Base-by-base conservation (phyloP, 176 grass and related monocot species). In the Lolium perenne region DNA sequence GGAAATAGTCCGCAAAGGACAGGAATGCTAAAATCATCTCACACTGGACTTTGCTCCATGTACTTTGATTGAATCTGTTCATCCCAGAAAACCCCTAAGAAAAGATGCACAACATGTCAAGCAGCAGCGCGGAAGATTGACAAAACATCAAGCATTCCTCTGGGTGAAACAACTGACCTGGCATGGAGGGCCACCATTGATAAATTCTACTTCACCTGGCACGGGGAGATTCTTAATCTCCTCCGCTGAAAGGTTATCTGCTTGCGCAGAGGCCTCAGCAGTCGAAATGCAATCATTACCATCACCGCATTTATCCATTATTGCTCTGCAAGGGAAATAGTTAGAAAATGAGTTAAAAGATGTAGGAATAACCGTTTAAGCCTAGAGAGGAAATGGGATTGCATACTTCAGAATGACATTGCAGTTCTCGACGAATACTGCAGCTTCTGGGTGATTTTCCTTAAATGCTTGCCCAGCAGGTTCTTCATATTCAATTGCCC, bases 11-110 rank as follows among this genome's bases (percentile, higher is more conserved):
- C 1, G 83, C 86, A 21, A 94, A 97, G 45, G 94, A 94, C 55
- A 94, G 59, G 71, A 97, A 97, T 80, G 92, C 87, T 55, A 91
- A 58, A n/a, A 94, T 89, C 94, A 97, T 97, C 59, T 97, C 89
- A 9, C 91, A 93, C n/a, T 95, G 94, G 38, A 95, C 94, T 60
- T 91, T 97, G 85, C 94, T 97, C 92, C 92, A 97, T 20, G 91
- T 75, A 62, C 85, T 92, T 65, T 81, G 87, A 55, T 88, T 94
- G 79, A 97, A 97, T 51, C 89, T 89, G 67, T 97, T 97, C 91
- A 94, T 97, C 40, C 89, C 85, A 84, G 89, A 97, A 66, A 97
- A 92, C 5, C 92, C 92, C 92, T 94, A 73, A 38, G 79, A 68
- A 88, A 80, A 68, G 47, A 80, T 65, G 54, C 0, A 5, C 3